Evolutionary conservation across 2,329 filamentous ascomycete genomes (phyloP).

Genomic region (Trichophyton schoenleinii): DNA sequence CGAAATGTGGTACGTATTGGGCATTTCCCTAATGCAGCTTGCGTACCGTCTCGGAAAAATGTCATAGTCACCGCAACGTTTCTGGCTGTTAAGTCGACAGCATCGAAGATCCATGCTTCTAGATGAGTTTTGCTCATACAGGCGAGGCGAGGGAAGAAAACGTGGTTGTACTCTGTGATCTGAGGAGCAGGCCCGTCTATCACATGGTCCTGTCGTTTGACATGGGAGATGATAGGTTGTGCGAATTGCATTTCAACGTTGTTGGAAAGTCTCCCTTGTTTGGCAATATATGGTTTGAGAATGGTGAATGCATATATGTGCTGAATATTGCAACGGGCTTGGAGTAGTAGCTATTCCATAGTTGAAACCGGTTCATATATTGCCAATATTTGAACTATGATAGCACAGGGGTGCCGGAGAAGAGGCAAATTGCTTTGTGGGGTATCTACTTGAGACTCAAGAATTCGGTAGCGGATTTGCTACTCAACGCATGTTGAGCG

Average conservation of each 20-base stretch:
- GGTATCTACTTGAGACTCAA: no score
- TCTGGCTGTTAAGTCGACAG: background rate
- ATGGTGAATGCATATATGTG: no score
- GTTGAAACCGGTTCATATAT: no score
- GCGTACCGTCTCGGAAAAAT: conserved; percentile 4
- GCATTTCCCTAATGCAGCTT: background rate
- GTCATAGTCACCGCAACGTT: conserved; percentile 4
- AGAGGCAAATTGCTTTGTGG: no score
- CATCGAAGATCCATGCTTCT: conserved; percentile 5
- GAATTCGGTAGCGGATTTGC: no score
- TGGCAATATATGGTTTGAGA: no score
- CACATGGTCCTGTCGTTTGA: background rate
- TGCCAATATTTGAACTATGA: no score
- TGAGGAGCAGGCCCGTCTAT: background rate
- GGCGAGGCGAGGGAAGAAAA: background rate
- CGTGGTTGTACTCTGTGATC: background rate
- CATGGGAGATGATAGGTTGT: background rate
- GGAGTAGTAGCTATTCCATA: no score
- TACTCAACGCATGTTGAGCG: no score
- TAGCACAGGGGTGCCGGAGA: no score
- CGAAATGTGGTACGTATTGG: conserved; percentile 1
- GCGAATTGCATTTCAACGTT: background rate
- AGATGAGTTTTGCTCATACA: conserved; percentile 3
- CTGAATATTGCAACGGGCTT: no score
- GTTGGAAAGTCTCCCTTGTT: no score